Percentiles rank a stretch among this genome's conserved stretches.
phyloP scores from a whole-genome alignment of 306 rosid genomes.

The Casuarina cunninghamiana region DNA sequence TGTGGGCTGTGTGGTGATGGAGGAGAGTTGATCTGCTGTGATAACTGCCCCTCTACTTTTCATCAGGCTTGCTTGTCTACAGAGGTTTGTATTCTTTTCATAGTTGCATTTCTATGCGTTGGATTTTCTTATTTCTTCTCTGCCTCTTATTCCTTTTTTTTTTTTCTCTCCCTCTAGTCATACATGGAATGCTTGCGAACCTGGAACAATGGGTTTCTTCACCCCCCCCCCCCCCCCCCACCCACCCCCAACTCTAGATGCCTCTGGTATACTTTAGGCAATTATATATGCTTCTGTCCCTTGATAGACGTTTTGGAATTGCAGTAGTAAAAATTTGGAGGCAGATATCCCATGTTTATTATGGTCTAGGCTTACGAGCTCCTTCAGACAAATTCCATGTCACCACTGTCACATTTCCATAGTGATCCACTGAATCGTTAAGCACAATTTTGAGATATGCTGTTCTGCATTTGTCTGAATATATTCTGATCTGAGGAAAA shows the following conservation, averaged over 20 bases:
- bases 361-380: neutral
- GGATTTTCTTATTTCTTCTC: conserved; percentile 14
- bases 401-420: neutral
- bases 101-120: conserved; percentile 24
- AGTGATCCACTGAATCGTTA: neutral
- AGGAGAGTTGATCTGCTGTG: conserved; percentile 94
- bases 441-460: neutral
- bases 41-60: conserved; percentile 92
- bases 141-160: conserved; percentile 6
- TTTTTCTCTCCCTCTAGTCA: neutral
- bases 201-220: neutral
- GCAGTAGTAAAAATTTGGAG: neutral
- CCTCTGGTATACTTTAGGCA: neutral
- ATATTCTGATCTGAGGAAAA: neutral
- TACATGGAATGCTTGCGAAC: neutral
- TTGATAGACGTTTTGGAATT: neutral
- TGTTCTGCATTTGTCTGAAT: neutral
- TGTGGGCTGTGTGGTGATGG: conserved; percentile 97
- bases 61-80: conserved; percentile 81
- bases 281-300: neutral
- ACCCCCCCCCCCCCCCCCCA: too few species aligned
- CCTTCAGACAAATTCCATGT: neutral
- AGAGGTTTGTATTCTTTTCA: conserved; percentile 60
- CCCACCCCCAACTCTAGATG: neutral
- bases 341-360: neutral